These are phyloP conservation scores for Globisporangium cylindrosporum DNA, from an alignment of 352 stramenopile species.

Conservation along the genomic window DNA sequence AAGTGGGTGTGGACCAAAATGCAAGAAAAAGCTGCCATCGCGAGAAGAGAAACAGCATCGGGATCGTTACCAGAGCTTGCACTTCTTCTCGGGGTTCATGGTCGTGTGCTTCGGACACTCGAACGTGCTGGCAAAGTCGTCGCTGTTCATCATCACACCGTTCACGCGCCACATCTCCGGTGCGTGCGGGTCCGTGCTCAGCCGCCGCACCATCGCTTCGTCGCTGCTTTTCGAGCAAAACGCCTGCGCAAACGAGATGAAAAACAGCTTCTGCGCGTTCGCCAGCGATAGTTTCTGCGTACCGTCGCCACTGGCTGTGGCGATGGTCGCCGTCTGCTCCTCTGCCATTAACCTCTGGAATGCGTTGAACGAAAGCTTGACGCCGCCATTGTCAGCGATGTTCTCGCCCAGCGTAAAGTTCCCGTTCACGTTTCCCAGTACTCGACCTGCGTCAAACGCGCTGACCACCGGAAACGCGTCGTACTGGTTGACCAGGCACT, in stretches of 20 bases:
- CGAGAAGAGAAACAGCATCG: too few relatives aligned
- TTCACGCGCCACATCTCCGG: conserved; percentile 77
- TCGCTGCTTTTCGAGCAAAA: conserved; percentile 72
- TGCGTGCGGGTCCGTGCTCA: conserved; percentile 62
- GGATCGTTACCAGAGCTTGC: conserved; percentile 59
- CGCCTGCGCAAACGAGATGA: conserved; percentile 70
- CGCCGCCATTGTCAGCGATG: conserved; percentile 80
- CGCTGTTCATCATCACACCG: conserved; percentile 72
- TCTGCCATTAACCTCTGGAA: conserved; percentile 39
- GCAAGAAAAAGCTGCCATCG: too few relatives aligned
- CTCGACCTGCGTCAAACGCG: conserved; percentile 28
- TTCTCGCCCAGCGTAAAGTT: conserved; percentile 81
- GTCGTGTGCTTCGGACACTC: conserved; percentile 41
- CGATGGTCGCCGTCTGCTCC: conserved; percentile 21
- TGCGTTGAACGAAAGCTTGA: conserved; percentile 68
- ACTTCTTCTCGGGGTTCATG: conserved; percentile 75
- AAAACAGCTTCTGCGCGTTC: conserved; percentile 62
- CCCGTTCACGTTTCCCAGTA: conserved; percentile 71
- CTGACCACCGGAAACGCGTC: conserved; percentile 41
- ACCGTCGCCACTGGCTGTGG: neutral
- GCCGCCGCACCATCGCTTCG: conserved; percentile 39
- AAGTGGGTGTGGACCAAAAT: too few relatives aligned
- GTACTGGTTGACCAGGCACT: conserved; percentile 74
- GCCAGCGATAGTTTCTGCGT: conserved; percentile 6
- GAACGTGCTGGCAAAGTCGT: conserved; percentile 63